Evolutionary conservation across 2,329 filamentous ascomycete species (phyloP).

Genomic region (Emmonsiellopsis sp.): DNA sequence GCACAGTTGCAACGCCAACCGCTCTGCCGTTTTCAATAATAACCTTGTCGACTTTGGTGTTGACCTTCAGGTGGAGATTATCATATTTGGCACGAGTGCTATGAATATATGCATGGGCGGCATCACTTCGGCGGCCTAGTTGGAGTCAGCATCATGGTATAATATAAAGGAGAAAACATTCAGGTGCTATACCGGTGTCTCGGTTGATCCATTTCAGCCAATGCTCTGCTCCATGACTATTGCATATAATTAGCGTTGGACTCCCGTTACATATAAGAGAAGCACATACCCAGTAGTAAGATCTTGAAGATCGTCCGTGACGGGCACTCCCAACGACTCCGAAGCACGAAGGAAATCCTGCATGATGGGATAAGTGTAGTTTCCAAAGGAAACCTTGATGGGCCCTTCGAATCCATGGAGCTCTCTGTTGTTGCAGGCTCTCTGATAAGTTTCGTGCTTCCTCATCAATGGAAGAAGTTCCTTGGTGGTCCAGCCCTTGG

Average conservation of each 20-base stretch:
- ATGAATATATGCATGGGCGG: constrained; percentile 69
- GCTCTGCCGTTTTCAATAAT: constrained; percentile 64
- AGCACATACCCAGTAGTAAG: constrained; percentile 35
- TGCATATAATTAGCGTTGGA: neutral
- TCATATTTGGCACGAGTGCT: constrained; percentile 59
- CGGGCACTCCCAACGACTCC: constrained; percentile 64
- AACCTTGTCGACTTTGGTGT: constrained; percentile 70
- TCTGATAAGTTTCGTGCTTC: constrained; percentile 72
- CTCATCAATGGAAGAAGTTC: constrained; percentile 67
- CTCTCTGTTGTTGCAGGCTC: constrained; percentile 50
- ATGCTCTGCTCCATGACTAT: constrained; percentile 60
- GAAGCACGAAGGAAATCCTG: constrained; percentile 67
- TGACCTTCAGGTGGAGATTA: constrained; percentile 63
- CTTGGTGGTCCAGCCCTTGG: constrained; percentile 69
- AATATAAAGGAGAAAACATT: neutral
- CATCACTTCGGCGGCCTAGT: constrained; percentile 60
- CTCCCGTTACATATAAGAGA: neutral
- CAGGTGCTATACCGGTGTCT: constrained; percentile 36
- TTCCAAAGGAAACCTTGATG: constrained; percentile 73
- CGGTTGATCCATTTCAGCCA: constrained; percentile 82
- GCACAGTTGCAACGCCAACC: constrained; percentile 61
- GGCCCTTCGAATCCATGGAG: constrained; percentile 69
- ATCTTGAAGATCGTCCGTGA: constrained; percentile 69
- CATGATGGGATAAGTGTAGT: constrained; percentile 73
- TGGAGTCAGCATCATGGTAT: neutral